Base-by-base conservation (phyloP, 2,329 filamentous ascomycete genomes). In the Rhytidhysteron rufulum region DNA sequence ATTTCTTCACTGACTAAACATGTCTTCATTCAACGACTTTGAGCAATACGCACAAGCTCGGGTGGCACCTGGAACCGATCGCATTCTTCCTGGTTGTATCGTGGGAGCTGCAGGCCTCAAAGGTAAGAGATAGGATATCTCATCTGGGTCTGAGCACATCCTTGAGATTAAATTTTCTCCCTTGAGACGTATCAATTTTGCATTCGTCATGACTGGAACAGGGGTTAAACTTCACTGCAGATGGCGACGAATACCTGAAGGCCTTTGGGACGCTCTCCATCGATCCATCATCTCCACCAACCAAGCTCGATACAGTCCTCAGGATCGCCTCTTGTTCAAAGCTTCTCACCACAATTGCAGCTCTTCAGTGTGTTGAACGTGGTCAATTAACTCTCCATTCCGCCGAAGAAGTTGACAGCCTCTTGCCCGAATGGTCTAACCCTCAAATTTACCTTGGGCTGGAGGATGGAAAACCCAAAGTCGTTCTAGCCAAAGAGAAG, bases 291-390 rank as follows among this genome's bases (percentile, higher is more conserved):
- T 49, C 65, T 0, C 69, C 75, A 31, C 63, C 72, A 4, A 78
- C 85, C 72, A 71, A 70, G 0, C 62, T 79, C 22, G 51, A 56
- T 29, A 76, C 65, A 11, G 64, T 79, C 2, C 84, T 79, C 48
- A 75, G 68, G 66, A 43, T 62, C 6, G 59, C 59, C 13, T 61
- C 55, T 2, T 57, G 50, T 43, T 63, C 54, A 1, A 62, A 64
- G 39, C 48, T 62, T 8, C 49, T 63, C 13, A 44, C 55, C 15
- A 45, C 48, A 4, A 55, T 65, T 33, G 55, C 56, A 4, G 52
- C 50, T 2, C 39, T 64, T 15, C 57, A 63, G 32, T 40, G 43
- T 17, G 58, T 65, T 2, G 57, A 64, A 29, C 41, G 45, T 7
- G 57, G 51, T 3, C 46, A 57, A 8, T 37, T 63, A n/a, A 42